Conservation (phyloP, 352 stramenopile species). For the Thalassiosira ordinaria region DNA sequence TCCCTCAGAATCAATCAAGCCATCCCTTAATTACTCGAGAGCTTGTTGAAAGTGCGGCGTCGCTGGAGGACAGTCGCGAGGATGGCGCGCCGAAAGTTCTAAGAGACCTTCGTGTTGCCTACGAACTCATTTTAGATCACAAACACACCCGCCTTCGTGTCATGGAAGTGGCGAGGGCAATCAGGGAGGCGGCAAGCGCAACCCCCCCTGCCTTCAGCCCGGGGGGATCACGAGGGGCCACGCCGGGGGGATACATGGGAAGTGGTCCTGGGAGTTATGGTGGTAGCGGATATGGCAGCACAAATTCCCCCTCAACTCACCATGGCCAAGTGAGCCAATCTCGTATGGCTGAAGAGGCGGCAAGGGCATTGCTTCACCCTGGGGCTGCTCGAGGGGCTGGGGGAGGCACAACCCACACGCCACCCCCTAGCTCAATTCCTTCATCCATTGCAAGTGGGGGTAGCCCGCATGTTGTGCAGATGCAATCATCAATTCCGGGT, state of each 20-base stretch:
- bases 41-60: constrained; percentile 72
- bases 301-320: constrained; percentile 55
- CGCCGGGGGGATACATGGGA: constrained; percentile 57
- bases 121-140: constrained; percentile 97
- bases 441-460: constrained; percentile 41
- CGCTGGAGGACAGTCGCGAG: constrained; percentile 81
- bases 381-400: constrained; percentile 26
- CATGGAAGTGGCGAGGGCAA: constrained; percentile 84
- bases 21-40: constrained; percentile 71
- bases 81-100: constrained; percentile 81
- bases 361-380: constrained; percentile 73
- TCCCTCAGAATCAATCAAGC: constrained; percentile 58
- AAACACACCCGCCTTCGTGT: constrained; percentile 96
- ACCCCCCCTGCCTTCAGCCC: constrained; percentile 84
- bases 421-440: constrained; percentile 42
- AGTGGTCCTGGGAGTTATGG: constrained; percentile 57
- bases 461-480: constrained; percentile 74
- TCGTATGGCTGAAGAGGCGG: constrained; percentile 77
- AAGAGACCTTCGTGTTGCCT: constrained; percentile 91
- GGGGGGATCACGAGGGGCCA: constrained; percentile 74
- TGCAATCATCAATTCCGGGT: constrained; percentile 84
- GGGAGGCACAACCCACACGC: constrained; percentile 30
- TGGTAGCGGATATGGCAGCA: constrained; percentile 35
- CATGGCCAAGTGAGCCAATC: constrained; percentile 58
- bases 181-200: constrained; percentile 84